Base-by-base conservation (phyloP, 2,329 filamentous ascomycete genomes). In the Fusarium humuli region DNA sequence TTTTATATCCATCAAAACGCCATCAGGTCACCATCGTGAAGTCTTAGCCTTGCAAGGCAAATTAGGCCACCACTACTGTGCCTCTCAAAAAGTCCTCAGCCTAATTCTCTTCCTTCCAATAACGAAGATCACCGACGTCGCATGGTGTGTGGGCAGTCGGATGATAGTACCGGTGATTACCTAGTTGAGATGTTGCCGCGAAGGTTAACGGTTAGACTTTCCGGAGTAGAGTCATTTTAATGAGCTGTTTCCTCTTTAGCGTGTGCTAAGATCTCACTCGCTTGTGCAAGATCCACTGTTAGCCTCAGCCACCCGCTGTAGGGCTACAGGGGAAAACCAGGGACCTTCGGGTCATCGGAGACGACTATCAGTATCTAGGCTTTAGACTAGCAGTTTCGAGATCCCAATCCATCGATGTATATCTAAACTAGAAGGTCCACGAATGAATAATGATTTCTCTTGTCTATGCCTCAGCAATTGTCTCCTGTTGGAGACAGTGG, bases 1-100 rank as follows among this genome's bases (percentile, higher is more conserved):
- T 29, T 48, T 60, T 60, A 41, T 60, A 61, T 41, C n/a, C 4
- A 41, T 49, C 22, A n/a, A n/a, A 37, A 37, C 34, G 41, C 14
- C 3, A 48, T 7, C 8, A 7, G 7, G 1, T 32, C 1, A n/a
- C 13, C 23, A 42, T 41, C 10, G n/a, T 41, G 5, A 53, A 42
- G 23, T 42, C 18, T 23, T 25, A 23, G 49, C 34, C 34, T 13
- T 40, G 12, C 10, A 18, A 53, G 49, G 34, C 49, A 22, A 34
- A 53, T 42, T 42, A 53, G 23, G 32, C 49, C 23, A 53, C 49
- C 34, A 29, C 49, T n/a, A 25, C 49, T 42, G 23, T 53, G 49
- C 34, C 32, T 11, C 41, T 16, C 23, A 6, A 20, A 14, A 12
- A 7, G 11, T 42, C 20, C 23, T 16, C 3, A 8, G 34, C 34